Conservation (phyloP, 768 basidiomycete genomes). For the Tylopilus subfusipes region DNA sequence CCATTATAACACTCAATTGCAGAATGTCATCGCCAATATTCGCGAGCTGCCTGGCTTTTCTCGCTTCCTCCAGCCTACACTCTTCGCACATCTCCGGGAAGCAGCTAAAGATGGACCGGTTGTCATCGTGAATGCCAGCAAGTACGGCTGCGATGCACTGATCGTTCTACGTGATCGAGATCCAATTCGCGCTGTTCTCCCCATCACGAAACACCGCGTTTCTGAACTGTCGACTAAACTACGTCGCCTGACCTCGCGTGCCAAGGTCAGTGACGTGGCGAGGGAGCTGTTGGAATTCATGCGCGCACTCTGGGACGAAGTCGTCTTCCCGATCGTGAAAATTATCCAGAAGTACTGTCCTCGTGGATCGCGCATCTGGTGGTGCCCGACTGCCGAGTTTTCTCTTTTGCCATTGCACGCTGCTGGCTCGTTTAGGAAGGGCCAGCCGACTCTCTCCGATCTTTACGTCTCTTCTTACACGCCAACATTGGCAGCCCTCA, state of each 20-base stretch:
- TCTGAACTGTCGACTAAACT: neutral
- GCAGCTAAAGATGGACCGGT: neutral
- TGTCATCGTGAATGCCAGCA: neutral
- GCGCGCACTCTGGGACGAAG: too few species aligned
- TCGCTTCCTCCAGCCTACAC: neutral
- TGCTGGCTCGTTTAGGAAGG: neutral
- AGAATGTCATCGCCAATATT: neutral
- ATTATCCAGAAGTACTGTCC: neutral
- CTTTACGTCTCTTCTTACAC: neutral
- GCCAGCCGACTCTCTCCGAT: neutral
- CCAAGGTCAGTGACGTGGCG: neutral
- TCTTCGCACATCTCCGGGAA: neutral
- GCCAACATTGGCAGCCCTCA: neutral
- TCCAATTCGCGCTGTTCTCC: constrained; percentile 1
- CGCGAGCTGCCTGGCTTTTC: constrained; percentile 17
- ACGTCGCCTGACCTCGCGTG: neutral
- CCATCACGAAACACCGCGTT: neutral
- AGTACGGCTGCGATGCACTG: neutral
- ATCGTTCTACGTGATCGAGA: neutral
- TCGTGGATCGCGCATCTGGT: neutral
- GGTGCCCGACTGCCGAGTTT: too few species aligned
- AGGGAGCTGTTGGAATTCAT: too few species aligned
- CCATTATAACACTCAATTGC: too few species aligned
- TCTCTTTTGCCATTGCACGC: too few species aligned
- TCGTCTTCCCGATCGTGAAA: too few species aligned